These are phyloP conservation scores for Soucietia sequanensis DNA, from an alignment of 805 yeast genomes.

Conservation along the genomic window DNA sequence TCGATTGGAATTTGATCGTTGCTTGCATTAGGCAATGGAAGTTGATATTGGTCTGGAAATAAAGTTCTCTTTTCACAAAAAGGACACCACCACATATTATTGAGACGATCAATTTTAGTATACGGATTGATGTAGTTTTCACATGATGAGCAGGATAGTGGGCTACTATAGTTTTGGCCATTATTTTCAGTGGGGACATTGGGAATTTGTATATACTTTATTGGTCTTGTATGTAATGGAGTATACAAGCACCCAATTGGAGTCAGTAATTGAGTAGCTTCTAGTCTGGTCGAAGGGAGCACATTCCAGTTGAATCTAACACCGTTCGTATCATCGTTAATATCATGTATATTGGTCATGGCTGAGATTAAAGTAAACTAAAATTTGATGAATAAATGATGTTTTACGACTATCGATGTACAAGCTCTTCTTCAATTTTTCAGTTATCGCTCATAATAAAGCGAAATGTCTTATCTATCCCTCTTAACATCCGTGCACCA, in stretches of 20 bases:
- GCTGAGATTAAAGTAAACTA: too few species aligned
- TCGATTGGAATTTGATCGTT: constrained; percentile 26
- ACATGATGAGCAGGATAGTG: constrained; percentile 28
- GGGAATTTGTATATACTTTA: neutral
- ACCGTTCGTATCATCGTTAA: too few species aligned
- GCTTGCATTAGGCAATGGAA: constrained; percentile 11
- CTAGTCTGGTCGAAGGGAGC: constrained; percentile 39
- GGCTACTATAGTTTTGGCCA: constrained; percentile 5
- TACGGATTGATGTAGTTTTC: constrained; percentile 25
- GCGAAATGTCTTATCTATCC: too few species aligned
- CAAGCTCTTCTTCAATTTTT: too few species aligned
- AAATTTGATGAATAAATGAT: too few species aligned
- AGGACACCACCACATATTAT: constrained; percentile 40
- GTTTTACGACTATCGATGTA: too few species aligned
- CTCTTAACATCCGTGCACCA: too few species aligned
- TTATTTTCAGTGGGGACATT: too few species aligned
- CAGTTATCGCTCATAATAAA: too few species aligned
- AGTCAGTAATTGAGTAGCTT: constrained; percentile 27
- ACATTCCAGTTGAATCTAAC: constrained; percentile 64
- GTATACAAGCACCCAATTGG: constrained; percentile 39
- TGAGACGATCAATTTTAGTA: constrained; percentile 26
- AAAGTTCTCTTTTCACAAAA: constrained; percentile 24
- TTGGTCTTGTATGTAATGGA: constrained; percentile 16
- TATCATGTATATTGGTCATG: too few species aligned
- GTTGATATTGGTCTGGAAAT: constrained; percentile 17